Evolutionary conservation across 345 rosid genomes (phyloP), one percentile per base, ranked within the genome.

Genomic region (Populus alba): DNA sequence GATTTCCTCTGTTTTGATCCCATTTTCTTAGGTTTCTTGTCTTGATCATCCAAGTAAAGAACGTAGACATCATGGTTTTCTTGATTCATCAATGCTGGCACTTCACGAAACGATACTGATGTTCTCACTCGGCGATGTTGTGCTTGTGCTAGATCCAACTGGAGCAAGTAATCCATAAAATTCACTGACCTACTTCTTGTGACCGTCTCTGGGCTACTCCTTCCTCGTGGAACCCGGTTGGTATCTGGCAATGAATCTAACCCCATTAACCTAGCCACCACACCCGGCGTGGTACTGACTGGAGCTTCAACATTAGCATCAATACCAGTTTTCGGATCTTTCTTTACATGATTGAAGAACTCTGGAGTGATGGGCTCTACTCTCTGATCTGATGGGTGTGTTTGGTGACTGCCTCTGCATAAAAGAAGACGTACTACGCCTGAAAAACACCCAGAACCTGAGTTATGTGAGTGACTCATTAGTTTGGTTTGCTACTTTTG

Each of bases 241-340:
- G 86, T 73, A 27, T 83, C 89, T 8, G 93, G 96, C 81, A 88
- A 71, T 0, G 97, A 87, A 6, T 91, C 94, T 20, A 93, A 79
- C 1, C 99, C 98, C 99, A 95, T 95, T 59, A 95, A 82, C 84
- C 90, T 91, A 7, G 99, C 94, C 49, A 93, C 97, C 27, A 95
- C 81, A 68, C 96, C 93, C 1, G 95, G 88, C 39, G 83, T 75
- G 59, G 79, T 65, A 22, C 87, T 31, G 75, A 68, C 78, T 38
- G 76, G 13, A 33, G 75, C 17, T 57, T 81, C 69, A 57, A 74
- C 55, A 78, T 66, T 68, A 72, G 71, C 67, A 41, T 49, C 27
- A 18, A 33, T 12, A 0, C 35, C 63, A 7, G 41, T 51, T 47
- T n/a, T 38, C 5, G 35, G 2, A 47, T 84, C 82, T 72, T 66